phyloP scores from a whole-genome alignment of 2,329 filamentous ascomycete species.

The Coniella vitis region DNA sequence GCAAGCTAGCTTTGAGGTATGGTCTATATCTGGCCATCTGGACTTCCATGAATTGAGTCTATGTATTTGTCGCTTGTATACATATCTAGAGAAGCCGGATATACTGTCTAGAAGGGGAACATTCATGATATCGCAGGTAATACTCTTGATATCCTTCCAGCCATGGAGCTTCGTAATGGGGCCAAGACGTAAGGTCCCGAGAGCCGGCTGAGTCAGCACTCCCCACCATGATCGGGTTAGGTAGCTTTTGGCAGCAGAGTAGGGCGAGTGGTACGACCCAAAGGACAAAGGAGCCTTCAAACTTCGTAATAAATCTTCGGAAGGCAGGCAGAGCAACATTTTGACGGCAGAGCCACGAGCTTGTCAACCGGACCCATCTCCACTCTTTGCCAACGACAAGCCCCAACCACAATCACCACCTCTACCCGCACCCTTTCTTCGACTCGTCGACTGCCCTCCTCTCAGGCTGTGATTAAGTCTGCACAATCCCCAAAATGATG shows the following conservation, averaged over 20 bases:
- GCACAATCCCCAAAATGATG: conserved; percentile 37
- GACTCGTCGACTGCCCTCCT: conserved; percentile 9
- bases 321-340: conserved; percentile 9
- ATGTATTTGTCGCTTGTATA: no score
- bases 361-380: conserved; percentile 14
- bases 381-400: conserved; percentile 13
- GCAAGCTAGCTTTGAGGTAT: no score
- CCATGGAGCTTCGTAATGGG: neutral
- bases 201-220: neutral
- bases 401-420: conserved; percentile 3
- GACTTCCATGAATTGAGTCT: no score
- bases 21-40: no score
- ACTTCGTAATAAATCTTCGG: neutral
- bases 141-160: no score
- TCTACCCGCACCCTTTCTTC: conserved; percentile 8
- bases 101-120: no score
- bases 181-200: neutral
- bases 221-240: neutral
- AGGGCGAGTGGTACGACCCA: neutral
- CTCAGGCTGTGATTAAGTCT: neutral
- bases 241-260: neutral
- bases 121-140: no score
- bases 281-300: neutral
- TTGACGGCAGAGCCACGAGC: conserved; percentile 8
- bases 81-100: no score